Evolutionary conservation across 1,284 basidiomycete species (phyloP), one percentile per base, ranked within the genome.

Genomic region (Sporisorium graminicola): DNA sequence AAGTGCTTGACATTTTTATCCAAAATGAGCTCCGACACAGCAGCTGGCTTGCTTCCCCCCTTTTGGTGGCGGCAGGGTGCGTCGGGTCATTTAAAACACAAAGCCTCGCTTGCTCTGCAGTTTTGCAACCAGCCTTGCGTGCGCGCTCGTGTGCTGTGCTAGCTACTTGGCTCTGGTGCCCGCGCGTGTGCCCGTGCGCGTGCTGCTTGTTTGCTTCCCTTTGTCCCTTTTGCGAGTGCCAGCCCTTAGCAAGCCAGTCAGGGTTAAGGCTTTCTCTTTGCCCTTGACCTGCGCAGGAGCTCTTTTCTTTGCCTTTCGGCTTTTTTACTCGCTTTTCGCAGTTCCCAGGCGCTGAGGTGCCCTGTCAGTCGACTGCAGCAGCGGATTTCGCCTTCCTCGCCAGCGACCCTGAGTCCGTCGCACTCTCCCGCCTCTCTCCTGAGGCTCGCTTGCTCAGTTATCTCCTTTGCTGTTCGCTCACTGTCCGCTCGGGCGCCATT

Each of bases 11-110:
- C 27, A 49, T 31, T 31, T 18, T 27, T 27, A 3, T 1, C 12
- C 8, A 49, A 9, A 31, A 50, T 50, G 49, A 50, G 20, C 51
- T 52, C 51, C 51, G 51, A 52, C 51, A 42, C 54, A 29, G 27
- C 43, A 44, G 20, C 31, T 33, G 31, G 31, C 31, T 33, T 37
- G 55, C 31, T 47, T 20, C 22, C 7, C n/a, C 13, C 13, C 24
- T 18, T 24, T 18, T 33, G 29, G 31, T 35, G 50, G 20, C 33
- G 33, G 31, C 6, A n/a, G 33, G n/a, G 40, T n/a, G n/a, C n/a
- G 40, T 7, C 18, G 16, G 18, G 14, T 20, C 8, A 1, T 20
- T n/a, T 20, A n/a, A 43, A 5, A 43, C n/a, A 16, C 40, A 20
- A 6, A 43, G 40, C 40, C 40, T 43, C 40, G 40, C 40, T 43